Evolutionary conservation across 768 basidiomycete species (phyloP).

Genomic region (Gymnopilus dilepis): DNA sequence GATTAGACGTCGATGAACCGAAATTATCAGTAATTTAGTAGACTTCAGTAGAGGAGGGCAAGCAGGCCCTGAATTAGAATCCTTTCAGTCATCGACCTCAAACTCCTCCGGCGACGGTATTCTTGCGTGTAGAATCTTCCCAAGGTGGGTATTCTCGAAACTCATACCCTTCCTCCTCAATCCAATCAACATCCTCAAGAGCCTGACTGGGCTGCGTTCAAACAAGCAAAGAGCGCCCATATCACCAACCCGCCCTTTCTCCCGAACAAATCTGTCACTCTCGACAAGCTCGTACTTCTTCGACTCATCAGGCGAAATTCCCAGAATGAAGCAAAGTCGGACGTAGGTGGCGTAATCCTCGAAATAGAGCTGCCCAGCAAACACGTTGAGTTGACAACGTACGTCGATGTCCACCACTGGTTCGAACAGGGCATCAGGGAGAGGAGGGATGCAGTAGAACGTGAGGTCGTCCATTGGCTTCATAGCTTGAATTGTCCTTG

Average conservation of each 20-base stretch:
- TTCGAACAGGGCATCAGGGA: slow-evolving; percentile 13
- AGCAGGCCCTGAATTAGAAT: too few relatives aligned
- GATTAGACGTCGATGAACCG: too few relatives aligned
- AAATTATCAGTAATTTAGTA: too few relatives aligned
- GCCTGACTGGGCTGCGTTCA: slow-evolving; percentile 37
- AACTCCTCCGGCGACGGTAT: slow-evolving; percentile 19
- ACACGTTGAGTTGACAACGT: slow-evolving; percentile 44
- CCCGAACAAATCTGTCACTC: slow-evolving; percentile 37
- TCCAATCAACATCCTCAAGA: slow-evolving; percentile 38
- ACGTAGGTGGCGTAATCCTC: slow-evolving; percentile 36
- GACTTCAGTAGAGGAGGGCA: too few relatives aligned
- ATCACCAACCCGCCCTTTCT: slow-evolving; percentile 24
- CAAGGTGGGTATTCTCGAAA: slow-evolving; percentile 44
- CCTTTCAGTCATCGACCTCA: neutral
- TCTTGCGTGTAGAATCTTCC: slow-evolving; percentile 37
- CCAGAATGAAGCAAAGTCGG: slow-evolving; percentile 40
- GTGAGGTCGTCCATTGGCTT: slow-evolving; percentile 41
- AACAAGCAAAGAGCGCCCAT: slow-evolving; percentile 32
- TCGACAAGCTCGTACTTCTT: slow-evolving; percentile 22
- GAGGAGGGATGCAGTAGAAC: slow-evolving; percentile 34
- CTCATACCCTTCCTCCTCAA: slow-evolving; percentile 44
- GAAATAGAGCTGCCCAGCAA: slow-evolving; percentile 51
- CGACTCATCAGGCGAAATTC: slow-evolving; percentile 31
- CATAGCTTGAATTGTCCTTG: slow-evolving; percentile 39
- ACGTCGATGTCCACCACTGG: slow-evolving; percentile 12